These are phyloP conservation scores for Wickerhamomyces alni DNA, from an alignment of 805 yeast genomes.

Conservation along the genomic window DNA sequence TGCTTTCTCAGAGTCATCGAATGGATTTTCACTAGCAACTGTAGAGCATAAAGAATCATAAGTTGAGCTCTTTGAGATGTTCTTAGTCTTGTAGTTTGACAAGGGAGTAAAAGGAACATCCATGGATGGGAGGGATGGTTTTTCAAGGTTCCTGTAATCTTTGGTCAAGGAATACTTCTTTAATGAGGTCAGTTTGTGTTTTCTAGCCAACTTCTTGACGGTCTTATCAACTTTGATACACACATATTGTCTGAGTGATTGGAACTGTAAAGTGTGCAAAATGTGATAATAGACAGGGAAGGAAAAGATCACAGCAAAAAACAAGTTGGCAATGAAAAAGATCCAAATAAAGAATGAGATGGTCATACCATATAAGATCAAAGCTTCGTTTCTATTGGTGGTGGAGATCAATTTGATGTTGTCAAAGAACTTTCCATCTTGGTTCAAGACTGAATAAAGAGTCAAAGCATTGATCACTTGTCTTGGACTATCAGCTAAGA, in stretches of 20 bases:
- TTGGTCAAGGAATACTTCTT: slow-evolving; percentile 7
- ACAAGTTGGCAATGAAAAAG: slow-evolving; percentile 52
- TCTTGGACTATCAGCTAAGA: slow-evolving; percentile 82
- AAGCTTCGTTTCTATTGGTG: slow-evolving; percentile 56
- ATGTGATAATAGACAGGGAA: slow-evolving; percentile 45
- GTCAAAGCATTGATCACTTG: slow-evolving; percentile 81
- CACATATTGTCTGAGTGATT: slow-evolving; percentile 53
- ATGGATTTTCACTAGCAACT: slow-evolving; percentile 2
- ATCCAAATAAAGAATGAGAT: slow-evolving; percentile 72
- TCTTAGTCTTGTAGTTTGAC: not conserved
- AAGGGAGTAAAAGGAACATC: not conserved
- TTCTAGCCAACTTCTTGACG: slow-evolving; percentile 45
- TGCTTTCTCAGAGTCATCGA: slow-evolving; percentile 1
- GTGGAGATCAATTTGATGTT: slow-evolving; percentile 55
- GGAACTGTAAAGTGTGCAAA: slow-evolving; percentile 30
- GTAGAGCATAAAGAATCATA: slow-evolving; percentile 4
- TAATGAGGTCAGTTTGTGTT: slow-evolving; percentile 28
- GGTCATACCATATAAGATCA: slow-evolving; percentile 71
- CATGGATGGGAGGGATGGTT: slow-evolving; percentile 8
- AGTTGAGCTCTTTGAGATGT: slow-evolving; percentile 1
- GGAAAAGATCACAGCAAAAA: slow-evolving; percentile 46
- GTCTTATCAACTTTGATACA: slow-evolving; percentile 52
- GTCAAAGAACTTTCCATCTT: slow-evolving; percentile 24
- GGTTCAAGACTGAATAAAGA: slow-evolving; percentile 42
- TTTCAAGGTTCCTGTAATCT: not conserved